Evolutionary conservation across 345 rosid genomes (phyloP), one percentile per base, ranked within the genome.

Genomic region (Schrenkiella parvula): DNA sequence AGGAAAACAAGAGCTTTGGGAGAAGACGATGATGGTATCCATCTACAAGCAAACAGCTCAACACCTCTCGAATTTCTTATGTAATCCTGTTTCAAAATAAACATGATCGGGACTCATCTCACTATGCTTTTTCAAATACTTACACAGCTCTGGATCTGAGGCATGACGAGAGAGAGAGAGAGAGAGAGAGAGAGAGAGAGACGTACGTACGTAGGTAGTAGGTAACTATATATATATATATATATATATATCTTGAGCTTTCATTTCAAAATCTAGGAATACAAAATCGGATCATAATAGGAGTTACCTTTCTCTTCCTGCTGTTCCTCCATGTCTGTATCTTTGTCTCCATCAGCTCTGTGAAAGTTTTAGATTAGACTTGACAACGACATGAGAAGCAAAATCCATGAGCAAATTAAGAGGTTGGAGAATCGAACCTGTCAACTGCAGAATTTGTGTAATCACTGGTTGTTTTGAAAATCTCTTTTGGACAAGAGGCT

Each of bases 1-100:
- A 95, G 88, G 83, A 95, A 95, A 70, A 95, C 90, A 9, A 95
- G 91, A 53, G 97, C 96, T 63, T 78, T 92, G 19, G 98, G 88
- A 76, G 98, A 75, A 41, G 95, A 82, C 17, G 72, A 57, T 6
- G 73, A 63, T 19, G 97, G 96, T 79, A 88, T 22, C 99, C 98
- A 92, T 83, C 86, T 84, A 73, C 98, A 95, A 61, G 92, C 82
- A 41, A 92, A 95, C 23, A 88, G 79, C 84, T 80, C 70, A 43
- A 86, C 84, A 71, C 97, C 97, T 81, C 96, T 84, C n/a, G 96
- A 82, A 68, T 86, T 95, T 84, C 75, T 85, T 70, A 87, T 71
- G 63, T 79, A 83, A 54, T 78, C 95, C 99, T 95, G 60, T 68
- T 67, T 41, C 54, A 38, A n/a, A n/a, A 9, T 41, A 41, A 38